Percentiles rank a stretch among this genome's conserved stretches.
These are phyloP conservation scores for Physaria fendleri DNA, from an alignment of 345 rosid species.

Conservation along the genomic window DNA sequence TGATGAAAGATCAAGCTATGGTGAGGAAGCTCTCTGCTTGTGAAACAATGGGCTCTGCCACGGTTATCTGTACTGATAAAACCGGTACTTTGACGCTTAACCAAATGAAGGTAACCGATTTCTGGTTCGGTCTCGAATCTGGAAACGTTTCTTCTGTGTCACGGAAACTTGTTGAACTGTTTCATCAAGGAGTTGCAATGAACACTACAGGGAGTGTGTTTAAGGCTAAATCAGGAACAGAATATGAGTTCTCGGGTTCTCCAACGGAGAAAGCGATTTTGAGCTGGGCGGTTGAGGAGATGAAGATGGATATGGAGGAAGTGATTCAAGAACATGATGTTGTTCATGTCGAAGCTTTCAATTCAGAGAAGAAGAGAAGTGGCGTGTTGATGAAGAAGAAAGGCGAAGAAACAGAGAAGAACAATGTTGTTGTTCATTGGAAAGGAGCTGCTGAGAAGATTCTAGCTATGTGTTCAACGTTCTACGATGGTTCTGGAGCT, in stretches of 20 bases:
- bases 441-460: conserved; percentile 83
- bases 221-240: conserved; percentile 27
- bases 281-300: conserved; percentile 51
- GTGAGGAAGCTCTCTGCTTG: conserved; percentile 74
- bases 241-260: conserved; percentile 47
- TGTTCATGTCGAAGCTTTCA: conserved; percentile 60
- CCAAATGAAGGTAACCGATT: conserved; percentile 54
- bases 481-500: conserved; percentile 44
- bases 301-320: conserved; percentile 39
- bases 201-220: conserved; percentile 61
- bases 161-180: conserved; percentile 33
- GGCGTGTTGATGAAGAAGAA: conserved; percentile 45
- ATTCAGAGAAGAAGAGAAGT: conserved; percentile 62
- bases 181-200: conserved; percentile 51
- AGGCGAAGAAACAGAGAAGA: conserved; percentile 16
- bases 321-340: conserved; percentile 26
- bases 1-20: conserved; percentile 84
- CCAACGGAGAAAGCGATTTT: conserved; percentile 77
- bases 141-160: conserved; percentile 21
- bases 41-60: conserved; percentile 89
- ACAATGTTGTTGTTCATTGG: conserved; percentile 54
- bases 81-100: conserved; percentile 80
- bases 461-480: conserved; percentile 55
- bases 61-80: conserved; percentile 66
- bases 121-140: conserved; percentile 52